Percentiles rank a stretch among this genome's conserved stretches.
Evolutionary conservation across 768 basidiomycete species (phyloP).

Genomic region (Mycena kentingensis): DNA sequence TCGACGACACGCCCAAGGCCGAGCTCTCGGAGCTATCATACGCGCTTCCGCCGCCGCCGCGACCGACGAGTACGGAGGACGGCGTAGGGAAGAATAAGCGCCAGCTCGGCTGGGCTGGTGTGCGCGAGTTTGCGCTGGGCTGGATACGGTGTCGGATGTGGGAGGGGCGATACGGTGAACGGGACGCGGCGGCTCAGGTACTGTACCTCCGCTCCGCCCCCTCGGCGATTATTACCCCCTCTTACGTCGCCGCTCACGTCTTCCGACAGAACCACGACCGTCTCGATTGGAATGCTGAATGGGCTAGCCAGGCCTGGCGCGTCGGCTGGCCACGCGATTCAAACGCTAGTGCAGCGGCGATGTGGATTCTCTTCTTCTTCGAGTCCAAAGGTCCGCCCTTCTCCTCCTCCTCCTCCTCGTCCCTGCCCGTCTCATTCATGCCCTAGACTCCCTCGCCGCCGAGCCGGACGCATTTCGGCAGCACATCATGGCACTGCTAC

Average conservation of each 20-base stretch:
- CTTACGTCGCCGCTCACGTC: neutral
- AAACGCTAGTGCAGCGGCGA: constrained; percentile 3
- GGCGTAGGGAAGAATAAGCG: constrained; percentile 8
- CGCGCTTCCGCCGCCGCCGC: neutral
- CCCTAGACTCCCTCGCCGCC: constrained; percentile 11
- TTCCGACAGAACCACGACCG: neutral
- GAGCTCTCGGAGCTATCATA: neutral
- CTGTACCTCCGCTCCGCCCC: neutral
- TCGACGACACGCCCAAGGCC: neutral
- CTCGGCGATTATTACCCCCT: neutral
- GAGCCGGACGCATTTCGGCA: constrained; percentile 11
- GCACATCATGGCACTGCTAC: constrained; percentile 7
- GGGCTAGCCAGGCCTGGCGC: constrained; percentile 1
- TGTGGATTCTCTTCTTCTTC: constrained; percentile 17
- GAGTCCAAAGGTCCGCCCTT: constrained; percentile 3
- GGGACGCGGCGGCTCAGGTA: neutral
- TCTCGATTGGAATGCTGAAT: too few relatives aligned
- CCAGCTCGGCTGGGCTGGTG: constrained; percentile 17
- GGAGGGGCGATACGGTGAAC: constrained; percentile 1
- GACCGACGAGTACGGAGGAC: neutral
- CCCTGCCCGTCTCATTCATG: neutral
- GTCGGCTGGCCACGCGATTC: constrained; percentile 16
- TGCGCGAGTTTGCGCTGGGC: constrained; percentile 6
- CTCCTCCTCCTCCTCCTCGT: neutral
- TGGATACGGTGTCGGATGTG: constrained; percentile 4